Conservation (phyloP, 2,329 filamentous ascomycete genomes). For the Diaporthe citri region DNA sequence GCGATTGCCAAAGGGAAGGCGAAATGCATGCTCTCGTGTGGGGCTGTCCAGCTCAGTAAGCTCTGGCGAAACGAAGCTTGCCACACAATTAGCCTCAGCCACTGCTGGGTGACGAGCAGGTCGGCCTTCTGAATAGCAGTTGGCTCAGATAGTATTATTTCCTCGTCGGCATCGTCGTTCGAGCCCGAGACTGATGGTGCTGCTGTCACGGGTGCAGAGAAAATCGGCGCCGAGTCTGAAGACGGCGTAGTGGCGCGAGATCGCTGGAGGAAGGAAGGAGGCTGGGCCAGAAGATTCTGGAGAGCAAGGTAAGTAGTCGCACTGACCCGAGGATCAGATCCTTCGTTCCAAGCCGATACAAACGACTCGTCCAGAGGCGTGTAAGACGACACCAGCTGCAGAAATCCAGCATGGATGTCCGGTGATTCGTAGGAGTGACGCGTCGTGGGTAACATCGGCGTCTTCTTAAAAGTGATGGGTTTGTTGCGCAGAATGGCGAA, state of each 20-base stretch:
- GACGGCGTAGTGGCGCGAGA: slow-evolving; percentile 43
- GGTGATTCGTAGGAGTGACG: slow-evolving; percentile 64
- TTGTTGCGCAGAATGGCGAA: slow-evolving; percentile 75
- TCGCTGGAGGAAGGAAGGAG: slow-evolving; percentile 48
- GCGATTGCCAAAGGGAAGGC: slow-evolving; percentile 73
- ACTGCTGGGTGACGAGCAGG: slow-evolving; percentile 77
- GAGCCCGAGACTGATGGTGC: slow-evolving; percentile 33
- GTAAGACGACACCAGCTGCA: slow-evolving; percentile 71
- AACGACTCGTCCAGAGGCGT: slow-evolving; percentile 74
- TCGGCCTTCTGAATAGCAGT: slow-evolving; percentile 78
- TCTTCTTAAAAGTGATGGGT: slow-evolving; percentile 71
- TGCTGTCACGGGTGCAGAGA: slow-evolving; percentile 33
- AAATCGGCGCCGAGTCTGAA: slow-evolving; percentile 47
- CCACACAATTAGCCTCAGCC: slow-evolving; percentile 80
- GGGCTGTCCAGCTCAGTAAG: slow-evolving; percentile 69
- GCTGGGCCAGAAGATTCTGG: slow-evolving; percentile 50
- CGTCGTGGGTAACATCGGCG: slow-evolving; percentile 66
- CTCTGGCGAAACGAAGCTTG: slow-evolving; percentile 77
- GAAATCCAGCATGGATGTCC: slow-evolving; percentile 68
- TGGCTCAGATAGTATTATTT: slow-evolving; percentile 60
- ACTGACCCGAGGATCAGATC: slow-evolving; percentile 54
- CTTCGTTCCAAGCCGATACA: slow-evolving; percentile 74
- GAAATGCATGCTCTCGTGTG: slow-evolving; percentile 72
- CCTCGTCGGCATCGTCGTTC: slow-evolving; percentile 55
- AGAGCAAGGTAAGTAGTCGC: slow-evolving; percentile 52